phyloP scores from a whole-genome alignment of 2,329 filamentous ascomycete species.

The Neodidymelliopsis sp. region DNA sequence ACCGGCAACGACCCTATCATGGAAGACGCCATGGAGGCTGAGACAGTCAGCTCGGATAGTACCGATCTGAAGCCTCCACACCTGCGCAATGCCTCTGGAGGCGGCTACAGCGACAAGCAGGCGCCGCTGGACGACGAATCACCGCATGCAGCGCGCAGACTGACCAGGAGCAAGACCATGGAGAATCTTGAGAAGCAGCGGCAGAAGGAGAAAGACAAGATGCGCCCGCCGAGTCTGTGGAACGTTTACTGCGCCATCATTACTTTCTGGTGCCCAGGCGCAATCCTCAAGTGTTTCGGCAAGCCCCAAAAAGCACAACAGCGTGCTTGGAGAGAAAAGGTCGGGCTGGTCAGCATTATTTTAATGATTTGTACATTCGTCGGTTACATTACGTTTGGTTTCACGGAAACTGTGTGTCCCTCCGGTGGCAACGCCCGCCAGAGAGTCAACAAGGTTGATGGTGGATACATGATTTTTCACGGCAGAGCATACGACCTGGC shows the following conservation, averaged over 20 bases:
- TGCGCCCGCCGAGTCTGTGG: constrained; percentile 87
- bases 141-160: constrained; percentile 61
- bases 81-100: constrained; percentile 47
- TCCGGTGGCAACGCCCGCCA: constrained; percentile 71
- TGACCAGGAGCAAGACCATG: constrained; percentile 68
- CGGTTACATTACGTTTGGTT: constrained; percentile 95
- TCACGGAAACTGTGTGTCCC: constrained; percentile 87
- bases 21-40: constrained; percentile 68
- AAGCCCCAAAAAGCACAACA: constrained; percentile 86
- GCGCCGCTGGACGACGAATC: constrained; percentile 41
- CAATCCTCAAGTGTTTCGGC: constrained; percentile 83
- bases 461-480: constrained; percentile 95
- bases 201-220: constrained; percentile 67
- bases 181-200: constrained; percentile 67
- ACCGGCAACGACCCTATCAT: constrained; percentile 90
- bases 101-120: constrained; percentile 50
- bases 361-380: constrained; percentile 85
- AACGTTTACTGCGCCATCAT: constrained; percentile 93
- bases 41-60: constrained; percentile 69
- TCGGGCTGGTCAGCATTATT: constrained; percentile 95
- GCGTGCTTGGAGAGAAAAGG: constrained; percentile 96
- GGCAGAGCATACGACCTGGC: constrained; percentile 87
- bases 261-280: constrained; percentile 93
- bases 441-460: constrained; percentile 80
- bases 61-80: constrained; percentile 60